Evolutionary conservation across 495 filamentous ascomycete genomes (phyloP), one percentile per base, ranked within the genome.

Genomic region (Podospora bellae-mahoneyi): DNA sequence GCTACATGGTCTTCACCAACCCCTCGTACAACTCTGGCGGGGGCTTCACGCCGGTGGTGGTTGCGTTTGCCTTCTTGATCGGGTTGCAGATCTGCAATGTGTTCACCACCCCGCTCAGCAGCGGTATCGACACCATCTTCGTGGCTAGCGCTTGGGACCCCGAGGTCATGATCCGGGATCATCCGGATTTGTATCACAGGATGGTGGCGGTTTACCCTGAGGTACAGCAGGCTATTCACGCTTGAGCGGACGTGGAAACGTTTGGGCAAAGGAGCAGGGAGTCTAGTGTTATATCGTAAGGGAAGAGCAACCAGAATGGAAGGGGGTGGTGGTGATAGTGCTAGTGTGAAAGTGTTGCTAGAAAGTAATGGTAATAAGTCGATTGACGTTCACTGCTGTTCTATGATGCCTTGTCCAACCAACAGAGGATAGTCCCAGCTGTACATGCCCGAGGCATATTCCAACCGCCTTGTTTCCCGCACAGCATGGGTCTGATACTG

Each of bases 61-160:
- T 95, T 78, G 92, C 91, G 0, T 94, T 94, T 74, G 77, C 91
- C 0, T 96, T 96, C 80, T 78, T 96, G 58, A 90, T 94, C 73
- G 92, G 93, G 2, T 73, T 96, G 70, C 93, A 98, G 78, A 89
- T 97, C 69, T 90, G 88, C 73, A 91, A 95, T 80, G 86, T 94
- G 66, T 94, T 97, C 79, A 89, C 94, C 67, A 92, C 90, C 15
- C 94, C 91, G 3, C 82, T 93, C 18, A 88, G 90, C 76, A 86
- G 82, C 71, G 89, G 90, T 19, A 83, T 90, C 44, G 85, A 89
- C 69, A 96, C 94, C 4, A 91, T 97, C 68, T 97, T 97, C 73
- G 91, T 94, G 10, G 92, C 92, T 5, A 87, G 88, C 75, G 94
- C 92, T 0, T 96, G 92, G 90, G 91, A 96, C 73, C 93, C 94